Conservation (phyloP, 2,329 filamentous ascomycete genomes). For the Cercospora zeae-maydis region DNA sequence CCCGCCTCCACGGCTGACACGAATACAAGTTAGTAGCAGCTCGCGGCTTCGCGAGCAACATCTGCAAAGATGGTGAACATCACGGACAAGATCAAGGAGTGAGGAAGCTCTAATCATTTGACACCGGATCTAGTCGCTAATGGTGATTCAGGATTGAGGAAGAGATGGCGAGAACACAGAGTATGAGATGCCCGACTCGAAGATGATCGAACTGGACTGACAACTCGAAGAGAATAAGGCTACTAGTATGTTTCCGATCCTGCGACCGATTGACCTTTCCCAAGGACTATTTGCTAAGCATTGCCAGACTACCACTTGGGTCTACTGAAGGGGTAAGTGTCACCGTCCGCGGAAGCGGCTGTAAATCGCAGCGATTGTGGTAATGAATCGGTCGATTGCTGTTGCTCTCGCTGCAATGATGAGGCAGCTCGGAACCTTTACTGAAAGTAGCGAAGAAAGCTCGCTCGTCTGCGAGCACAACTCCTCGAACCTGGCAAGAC, state of each 20-base stretch:
- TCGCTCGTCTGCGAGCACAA: constrained; percentile 89
- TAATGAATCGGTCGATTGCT: background rate
- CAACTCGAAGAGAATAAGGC: constrained; percentile 83
- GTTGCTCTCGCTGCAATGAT: background rate
- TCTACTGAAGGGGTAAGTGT: constrained; percentile 82
- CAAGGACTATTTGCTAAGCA: constrained; percentile 34
- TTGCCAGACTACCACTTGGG: constrained; percentile 90
- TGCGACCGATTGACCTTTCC: background rate
- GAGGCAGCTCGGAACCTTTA: background rate
- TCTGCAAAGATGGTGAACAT: constrained; percentile 85
- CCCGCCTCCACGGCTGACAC: background rate
- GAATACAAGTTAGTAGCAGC: background rate
- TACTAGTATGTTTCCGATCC: constrained; percentile 64
- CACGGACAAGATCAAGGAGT: constrained; percentile 99
- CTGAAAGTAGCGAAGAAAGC: constrained; percentile 63
- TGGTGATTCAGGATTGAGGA: constrained; percentile 80
- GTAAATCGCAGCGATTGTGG: background rate
- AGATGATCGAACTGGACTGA: constrained; percentile 34
- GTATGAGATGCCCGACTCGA: constrained; percentile 53
- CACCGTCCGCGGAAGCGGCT: background rate
- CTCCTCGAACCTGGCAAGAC: constrained; percentile 84
- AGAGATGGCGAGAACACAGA: constrained; percentile 98
- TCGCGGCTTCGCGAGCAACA: constrained; percentile 19
- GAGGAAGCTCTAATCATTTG: constrained; percentile 36
- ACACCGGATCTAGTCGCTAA: constrained; percentile 8